phyloP scores from a whole-genome alignment of 495 filamentous ascomycete genomes.

The Aspergillus sclerotioniger region DNA sequence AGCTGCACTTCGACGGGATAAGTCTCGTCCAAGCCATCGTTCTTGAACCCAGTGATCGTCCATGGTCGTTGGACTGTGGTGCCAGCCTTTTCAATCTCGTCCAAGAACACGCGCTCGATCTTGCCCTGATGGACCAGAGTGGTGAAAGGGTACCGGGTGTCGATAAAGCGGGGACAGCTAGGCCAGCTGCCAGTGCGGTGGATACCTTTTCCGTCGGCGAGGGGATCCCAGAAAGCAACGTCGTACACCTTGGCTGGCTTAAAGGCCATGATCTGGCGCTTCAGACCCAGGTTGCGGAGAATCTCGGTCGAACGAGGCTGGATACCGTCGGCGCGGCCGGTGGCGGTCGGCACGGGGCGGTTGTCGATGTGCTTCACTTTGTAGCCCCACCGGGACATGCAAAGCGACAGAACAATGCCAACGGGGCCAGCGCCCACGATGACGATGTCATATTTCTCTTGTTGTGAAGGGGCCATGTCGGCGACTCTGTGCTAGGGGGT shows the following conservation, averaged over 20 bases:
- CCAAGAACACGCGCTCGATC: slow-evolving; percentile 63
- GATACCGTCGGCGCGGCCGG: slow-evolving; percentile 75
- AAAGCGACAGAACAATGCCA: slow-evolving; percentile 81
- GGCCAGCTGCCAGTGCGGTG: slow-evolving; percentile 61
- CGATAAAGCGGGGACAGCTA: slow-evolving; percentile 63
- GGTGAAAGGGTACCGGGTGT: slow-evolving; percentile 65
- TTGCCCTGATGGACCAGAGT: slow-evolving; percentile 64
- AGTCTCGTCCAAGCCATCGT: slow-evolving; percentile 51
- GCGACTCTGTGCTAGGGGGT: slow-evolving; percentile 3
- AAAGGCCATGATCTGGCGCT: slow-evolving; percentile 62
- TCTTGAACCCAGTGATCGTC: slow-evolving; percentile 60
- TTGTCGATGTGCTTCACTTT: slow-evolving; percentile 69
- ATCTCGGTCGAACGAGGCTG: slow-evolving; percentile 70
- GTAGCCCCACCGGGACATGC: slow-evolving; percentile 68
- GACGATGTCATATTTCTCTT: slow-evolving; percentile 67
- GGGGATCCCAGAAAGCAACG: slow-evolving; percentile 66
- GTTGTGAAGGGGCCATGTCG: slow-evolving; percentile 35
- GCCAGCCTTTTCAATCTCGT: slow-evolving; percentile 60
- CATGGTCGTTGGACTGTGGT: slow-evolving; percentile 58
- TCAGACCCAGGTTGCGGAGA: slow-evolving; percentile 63
- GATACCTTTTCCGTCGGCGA: slow-evolving; percentile 50
- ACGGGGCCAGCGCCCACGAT: slow-evolving; percentile 90
- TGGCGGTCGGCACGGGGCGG: slow-evolving; percentile 58
- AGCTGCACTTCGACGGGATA: slow-evolving; percentile 69
- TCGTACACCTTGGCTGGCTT: slow-evolving; percentile 66